Conservation (phyloP, 805 yeast species). For the Ogataea chonburiensis region DNA sequence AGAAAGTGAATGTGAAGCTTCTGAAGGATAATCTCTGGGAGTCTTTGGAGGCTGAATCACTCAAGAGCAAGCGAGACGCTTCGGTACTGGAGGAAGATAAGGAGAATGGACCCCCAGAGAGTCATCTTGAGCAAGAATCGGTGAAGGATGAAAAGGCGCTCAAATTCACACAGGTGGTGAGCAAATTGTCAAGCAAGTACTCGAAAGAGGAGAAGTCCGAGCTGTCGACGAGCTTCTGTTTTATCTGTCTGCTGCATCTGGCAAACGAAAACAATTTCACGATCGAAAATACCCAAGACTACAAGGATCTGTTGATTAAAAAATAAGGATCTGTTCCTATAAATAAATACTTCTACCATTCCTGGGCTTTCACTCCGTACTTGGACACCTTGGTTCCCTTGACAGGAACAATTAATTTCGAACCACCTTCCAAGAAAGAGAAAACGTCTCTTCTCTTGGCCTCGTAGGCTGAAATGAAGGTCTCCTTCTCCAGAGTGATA, state of each 20-base stretch:
- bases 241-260: slow-evolving; percentile 48
- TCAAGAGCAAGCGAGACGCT: slow-evolving; percentile 31
- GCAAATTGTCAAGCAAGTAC: slow-evolving; percentile 38
- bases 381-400: slow-evolving; percentile 66
- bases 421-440: slow-evolving; percentile 92
- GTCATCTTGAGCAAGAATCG: slow-evolving; percentile 6
- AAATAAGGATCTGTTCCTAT: slow-evolving; percentile 14
- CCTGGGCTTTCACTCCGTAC: slow-evolving; percentile 68
- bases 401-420: slow-evolving; percentile 60
- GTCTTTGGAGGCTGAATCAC: slow-evolving; percentile 30
- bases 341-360: slow-evolving; percentile 50
- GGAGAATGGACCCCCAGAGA: slow-evolving; percentile 9
- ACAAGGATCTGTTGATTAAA: slow-evolving; percentile 38
- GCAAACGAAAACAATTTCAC: slow-evolving; percentile 49
- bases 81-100: slow-evolving; percentile 29
- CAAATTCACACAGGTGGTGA: slow-evolving; percentile 37
- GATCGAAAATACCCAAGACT: slow-evolving; percentile 35
- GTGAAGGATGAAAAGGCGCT: slow-evolving; percentile 16
- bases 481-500: slow-evolving; percentile 87
- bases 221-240: slow-evolving; percentile 49
- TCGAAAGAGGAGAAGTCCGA: slow-evolving; percentile 39
- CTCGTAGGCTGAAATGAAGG: slow-evolving; percentile 72
- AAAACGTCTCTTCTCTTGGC: slow-evolving; percentile 70
- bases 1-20: slow-evolving; percentile 46
- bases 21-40: slow-evolving; percentile 49